phyloP scores from a whole-genome alignment of 495 filamentous ascomycete species.

The Aspergillus biplanus region DNA sequence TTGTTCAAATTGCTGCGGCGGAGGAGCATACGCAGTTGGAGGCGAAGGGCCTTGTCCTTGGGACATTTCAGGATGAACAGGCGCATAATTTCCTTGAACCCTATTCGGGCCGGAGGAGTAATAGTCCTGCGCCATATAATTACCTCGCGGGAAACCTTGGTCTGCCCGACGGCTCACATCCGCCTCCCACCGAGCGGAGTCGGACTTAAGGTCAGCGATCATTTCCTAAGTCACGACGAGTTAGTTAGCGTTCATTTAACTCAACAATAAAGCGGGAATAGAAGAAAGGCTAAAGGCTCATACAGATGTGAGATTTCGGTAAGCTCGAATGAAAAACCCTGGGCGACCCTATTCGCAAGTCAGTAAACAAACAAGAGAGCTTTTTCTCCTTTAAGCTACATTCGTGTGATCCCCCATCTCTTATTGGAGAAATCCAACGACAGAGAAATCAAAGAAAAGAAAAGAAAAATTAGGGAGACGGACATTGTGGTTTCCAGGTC shows the following conservation, averaged over 20 bases:
- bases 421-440: constrained; percentile 10
- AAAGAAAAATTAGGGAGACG: constrained; percentile 34
- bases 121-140: constrained; percentile 46
- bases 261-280: not conserved
- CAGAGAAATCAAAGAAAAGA: constrained; percentile 3
- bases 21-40: constrained; percentile 45
- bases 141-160: constrained; percentile 51
- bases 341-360: constrained; percentile 60
- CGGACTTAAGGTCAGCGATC: constrained; percentile 83
- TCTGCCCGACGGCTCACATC: constrained; percentile 61
- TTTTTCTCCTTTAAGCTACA: constrained; percentile 2
- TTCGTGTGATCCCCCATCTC: not conserved
- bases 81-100: constrained; percentile 39
- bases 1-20: constrained; percentile 40
- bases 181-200: constrained; percentile 79
- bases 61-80: constrained; percentile 42
- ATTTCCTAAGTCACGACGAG: constrained; percentile 64
- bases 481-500: constrained; percentile 83
- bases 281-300: not conserved
- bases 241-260: constrained; percentile 25
- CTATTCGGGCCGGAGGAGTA: constrained; percentile 46
- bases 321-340: constrained; percentile 86
- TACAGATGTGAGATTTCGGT: constrained; percentile 85
- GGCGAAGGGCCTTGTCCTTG: constrained; percentile 45
- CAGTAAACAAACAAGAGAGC: constrained; percentile 30